A percentile compares a stretch with the other conserved stretches of the same genome.
Evolutionary conservation across 2,329 filamentous ascomycete genomes (phyloP).

Genomic region (Colletotrichum sp.): DNA sequence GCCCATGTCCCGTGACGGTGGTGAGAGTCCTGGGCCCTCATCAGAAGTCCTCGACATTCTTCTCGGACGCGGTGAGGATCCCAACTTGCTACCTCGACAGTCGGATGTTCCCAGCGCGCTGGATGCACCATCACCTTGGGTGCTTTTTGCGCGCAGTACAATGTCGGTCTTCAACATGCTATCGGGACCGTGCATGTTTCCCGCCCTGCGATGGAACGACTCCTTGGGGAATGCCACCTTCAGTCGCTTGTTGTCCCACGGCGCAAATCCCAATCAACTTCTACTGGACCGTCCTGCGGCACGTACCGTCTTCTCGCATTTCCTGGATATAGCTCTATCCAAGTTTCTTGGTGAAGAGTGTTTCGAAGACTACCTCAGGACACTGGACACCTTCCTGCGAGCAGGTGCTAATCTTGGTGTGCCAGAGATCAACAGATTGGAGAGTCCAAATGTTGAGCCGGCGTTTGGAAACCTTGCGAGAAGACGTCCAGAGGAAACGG

Average conservation of each 20-base stretch:
- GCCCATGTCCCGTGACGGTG: neutral
- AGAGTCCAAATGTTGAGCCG: rapidly evolving
- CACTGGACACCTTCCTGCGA: neutral
- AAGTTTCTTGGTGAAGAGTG: neutral
- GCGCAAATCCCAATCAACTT: neutral
- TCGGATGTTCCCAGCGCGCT: neutral
- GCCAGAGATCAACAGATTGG: neutral
- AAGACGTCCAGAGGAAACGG: neutral
- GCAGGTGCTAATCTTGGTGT: neutral
- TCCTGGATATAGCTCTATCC: neutral
- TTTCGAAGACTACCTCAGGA: neutral
- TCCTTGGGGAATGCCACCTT: neutral
- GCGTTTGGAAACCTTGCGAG: neutral
- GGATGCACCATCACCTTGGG: neutral
- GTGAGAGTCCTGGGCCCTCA: neutral
- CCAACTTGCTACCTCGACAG: neutral
- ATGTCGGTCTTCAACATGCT: neutral
- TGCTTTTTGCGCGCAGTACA: neutral
- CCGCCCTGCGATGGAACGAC: neutral
- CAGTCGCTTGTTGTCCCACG: neutral
- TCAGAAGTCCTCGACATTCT: neutral
- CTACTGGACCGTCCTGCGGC: neutral
- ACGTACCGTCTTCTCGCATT: neutral
- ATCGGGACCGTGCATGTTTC: neutral
- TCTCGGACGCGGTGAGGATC: rapidly evolving